Evolutionary conservation across 495 filamentous ascomycete species (phyloP).

Genomic region (Trichoderma gamsii): DNA sequence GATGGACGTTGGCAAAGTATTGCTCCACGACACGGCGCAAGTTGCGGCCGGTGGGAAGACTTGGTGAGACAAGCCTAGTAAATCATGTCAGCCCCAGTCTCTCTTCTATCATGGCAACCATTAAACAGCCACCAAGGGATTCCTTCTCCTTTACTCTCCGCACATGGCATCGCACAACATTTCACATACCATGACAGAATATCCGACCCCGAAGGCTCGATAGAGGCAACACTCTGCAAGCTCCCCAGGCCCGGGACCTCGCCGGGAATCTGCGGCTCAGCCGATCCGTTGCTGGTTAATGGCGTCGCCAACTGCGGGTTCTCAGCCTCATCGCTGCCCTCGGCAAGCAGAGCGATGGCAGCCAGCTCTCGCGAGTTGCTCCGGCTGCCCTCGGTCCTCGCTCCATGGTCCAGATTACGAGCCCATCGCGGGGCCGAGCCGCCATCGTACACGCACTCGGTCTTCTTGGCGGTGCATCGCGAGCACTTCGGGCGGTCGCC

Average conservation of each 20-base stretch:
- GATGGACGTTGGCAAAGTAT: constrained; percentile 36
- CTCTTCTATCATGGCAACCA: neutral
- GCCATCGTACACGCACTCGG: constrained; percentile 30
- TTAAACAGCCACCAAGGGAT: neutral
- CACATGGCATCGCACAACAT: too few relatives aligned
- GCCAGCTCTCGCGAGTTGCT: constrained; percentile 4
- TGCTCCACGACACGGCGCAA: constrained; percentile 29
- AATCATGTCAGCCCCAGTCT: neutral
- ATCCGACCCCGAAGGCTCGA: neutral
- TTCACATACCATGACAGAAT: constrained; percentile 12
- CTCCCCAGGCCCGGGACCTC: neutral
- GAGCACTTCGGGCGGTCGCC: constrained; percentile 30
- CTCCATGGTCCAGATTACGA: constrained; percentile 13
- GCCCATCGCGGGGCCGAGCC: constrained; percentile 29
- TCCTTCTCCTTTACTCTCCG: neutral
- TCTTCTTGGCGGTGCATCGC: constrained; percentile 26
- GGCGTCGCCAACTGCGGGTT: neutral
- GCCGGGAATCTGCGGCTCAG: neutral
- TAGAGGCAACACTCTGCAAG: neutral
- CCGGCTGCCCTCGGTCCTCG: constrained; percentile 8
- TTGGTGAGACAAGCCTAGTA: constrained; percentile 13
- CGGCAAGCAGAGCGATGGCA: constrained; percentile 2
- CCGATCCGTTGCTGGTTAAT: neutral
- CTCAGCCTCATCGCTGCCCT: constrained; percentile 7
- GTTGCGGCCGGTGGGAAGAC: constrained; percentile 24